phyloP scores from a whole-genome alignment of 2,329 filamentous ascomycete genomes.

The Aureobasidium namibiae region DNA sequence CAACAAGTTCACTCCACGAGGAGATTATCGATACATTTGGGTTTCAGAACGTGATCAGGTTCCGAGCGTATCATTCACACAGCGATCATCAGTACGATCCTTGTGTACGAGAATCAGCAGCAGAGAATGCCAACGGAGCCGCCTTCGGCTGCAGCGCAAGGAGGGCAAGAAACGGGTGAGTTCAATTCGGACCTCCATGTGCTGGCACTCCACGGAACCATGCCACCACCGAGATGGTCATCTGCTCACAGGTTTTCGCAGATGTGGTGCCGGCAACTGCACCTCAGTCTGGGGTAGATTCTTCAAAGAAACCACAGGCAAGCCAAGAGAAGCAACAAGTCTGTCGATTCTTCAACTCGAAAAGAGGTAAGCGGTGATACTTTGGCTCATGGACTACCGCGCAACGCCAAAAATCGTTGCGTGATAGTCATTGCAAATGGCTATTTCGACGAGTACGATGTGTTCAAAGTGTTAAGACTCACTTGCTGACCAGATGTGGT shows the following conservation, averaged over 20 bases:
- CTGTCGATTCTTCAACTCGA: constrained; percentile 33
- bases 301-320: background rate
- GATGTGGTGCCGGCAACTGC: constrained; percentile 18
- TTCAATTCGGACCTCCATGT: background rate
- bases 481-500: background rate
- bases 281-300: constrained; percentile 28
- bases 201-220: background rate
- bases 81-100: background rate
- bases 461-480: background rate
- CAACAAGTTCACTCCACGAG: background rate
- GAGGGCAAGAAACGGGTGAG: background rate
- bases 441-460: background rate
- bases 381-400: background rate
- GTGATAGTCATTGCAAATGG: background rate
- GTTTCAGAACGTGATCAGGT: background rate
- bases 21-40: background rate
- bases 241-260: constrained; percentile 6
- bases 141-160: constrained; percentile 8
- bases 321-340: constrained; percentile 17
- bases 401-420: background rate
- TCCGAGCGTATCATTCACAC: background rate
- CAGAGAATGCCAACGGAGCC: background rate
- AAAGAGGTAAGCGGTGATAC: constrained; percentile 28
- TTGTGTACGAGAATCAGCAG: background rate
- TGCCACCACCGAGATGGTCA: background rate